Evolutionary conservation across 495 filamentous ascomycete species (phyloP).

Genomic region (Penicillium bialowiezense): DNA sequence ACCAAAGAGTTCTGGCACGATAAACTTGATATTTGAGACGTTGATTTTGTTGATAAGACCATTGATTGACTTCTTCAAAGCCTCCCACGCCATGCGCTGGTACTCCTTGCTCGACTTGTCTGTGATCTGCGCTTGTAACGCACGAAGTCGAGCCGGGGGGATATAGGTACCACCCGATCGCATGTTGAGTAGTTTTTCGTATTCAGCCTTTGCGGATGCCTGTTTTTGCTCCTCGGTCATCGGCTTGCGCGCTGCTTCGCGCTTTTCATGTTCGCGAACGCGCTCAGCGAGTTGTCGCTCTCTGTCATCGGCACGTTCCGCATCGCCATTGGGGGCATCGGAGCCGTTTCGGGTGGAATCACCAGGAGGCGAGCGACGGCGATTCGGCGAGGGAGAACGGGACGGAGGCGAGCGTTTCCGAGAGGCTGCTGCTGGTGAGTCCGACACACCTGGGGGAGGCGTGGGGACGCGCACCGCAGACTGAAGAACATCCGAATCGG

Average conservation of each 20-base stretch:
- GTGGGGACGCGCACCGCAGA: constrained; percentile 69
- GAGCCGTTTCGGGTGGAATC: constrained; percentile 32
- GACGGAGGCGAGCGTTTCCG: constrained; percentile 63
- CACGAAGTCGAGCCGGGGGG: constrained; percentile 84
- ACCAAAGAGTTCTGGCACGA: constrained; percentile 90
- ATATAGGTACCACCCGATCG: constrained; percentile 95
- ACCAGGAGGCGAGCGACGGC: constrained; percentile 56
- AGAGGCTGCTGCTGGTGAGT: constrained; percentile 46
- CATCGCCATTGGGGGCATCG: constrained; percentile 49
- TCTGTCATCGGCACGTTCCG: constrained; percentile 56
- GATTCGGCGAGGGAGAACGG: constrained; percentile 62
- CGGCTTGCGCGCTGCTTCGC: constrained; percentile 51
- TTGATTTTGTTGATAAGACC: constrained; percentile 99
- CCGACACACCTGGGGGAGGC: constrained; percentile 54
- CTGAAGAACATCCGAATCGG: constrained; percentile 53
- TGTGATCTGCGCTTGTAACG: constrained; percentile 93
- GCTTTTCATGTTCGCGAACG: constrained; percentile 52
- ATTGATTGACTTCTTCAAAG: constrained; percentile 97
- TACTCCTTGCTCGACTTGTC: constrained; percentile 96
- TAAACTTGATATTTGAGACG: constrained; percentile 93
- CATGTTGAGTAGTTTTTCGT: constrained; percentile 84
- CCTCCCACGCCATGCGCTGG: constrained; percentile 99
- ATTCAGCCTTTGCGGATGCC: constrained; percentile 79
- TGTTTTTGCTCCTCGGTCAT: constrained; percentile 83
- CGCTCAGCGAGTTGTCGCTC: constrained; percentile 63